Conservation (phyloP, 768 basidiomycete genomes). For the Hortiboletus campestris region DNA sequence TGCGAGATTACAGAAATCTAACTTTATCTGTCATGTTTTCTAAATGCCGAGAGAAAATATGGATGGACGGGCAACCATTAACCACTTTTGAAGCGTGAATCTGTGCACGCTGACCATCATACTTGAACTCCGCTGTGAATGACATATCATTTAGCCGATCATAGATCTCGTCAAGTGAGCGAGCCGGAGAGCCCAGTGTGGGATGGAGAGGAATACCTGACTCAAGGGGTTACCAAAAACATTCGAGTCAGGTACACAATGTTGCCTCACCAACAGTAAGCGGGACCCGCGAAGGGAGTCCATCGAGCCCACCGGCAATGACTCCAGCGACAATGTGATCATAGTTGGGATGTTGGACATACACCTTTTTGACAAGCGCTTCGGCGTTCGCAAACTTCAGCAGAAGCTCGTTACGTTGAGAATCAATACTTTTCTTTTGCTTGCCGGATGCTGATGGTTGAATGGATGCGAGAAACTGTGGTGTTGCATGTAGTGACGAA, state of each 20-base stretch:
- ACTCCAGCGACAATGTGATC: constrained; percentile 64
- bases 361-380: constrained; percentile 64
- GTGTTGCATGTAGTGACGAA: constrained; percentile 31
- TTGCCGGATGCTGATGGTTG: constrained; percentile 16
- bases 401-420: constrained; percentile 36
- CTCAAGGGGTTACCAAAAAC: constrained; percentile 14
- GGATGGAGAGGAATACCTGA: constrained; percentile 80
- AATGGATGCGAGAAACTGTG: constrained; percentile 18
- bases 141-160: constrained; percentile 59
- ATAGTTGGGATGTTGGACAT: constrained; percentile 76
- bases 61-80: constrained; percentile 38
- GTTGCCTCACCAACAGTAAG: constrained; percentile 62
- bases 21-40: constrained; percentile 93
- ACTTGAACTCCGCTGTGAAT: constrained; percentile 88
- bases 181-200: constrained; percentile 82
- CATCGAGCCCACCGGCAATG: constrained; percentile 58
- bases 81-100: constrained; percentile 52
- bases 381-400: constrained; percentile 56
- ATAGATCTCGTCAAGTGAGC: constrained; percentile 84
- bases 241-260: constrained; percentile 1
- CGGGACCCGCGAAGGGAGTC: constrained; percentile 56
- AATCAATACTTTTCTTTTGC: constrained; percentile 33
- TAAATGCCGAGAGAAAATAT: constrained; percentile 84
- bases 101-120: constrained; percentile 85
- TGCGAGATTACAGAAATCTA: constrained; percentile 9